phyloP scores from a whole-genome alignment of 2,329 filamentous ascomycete genomes.

The Calonectria naviculata region DNA sequence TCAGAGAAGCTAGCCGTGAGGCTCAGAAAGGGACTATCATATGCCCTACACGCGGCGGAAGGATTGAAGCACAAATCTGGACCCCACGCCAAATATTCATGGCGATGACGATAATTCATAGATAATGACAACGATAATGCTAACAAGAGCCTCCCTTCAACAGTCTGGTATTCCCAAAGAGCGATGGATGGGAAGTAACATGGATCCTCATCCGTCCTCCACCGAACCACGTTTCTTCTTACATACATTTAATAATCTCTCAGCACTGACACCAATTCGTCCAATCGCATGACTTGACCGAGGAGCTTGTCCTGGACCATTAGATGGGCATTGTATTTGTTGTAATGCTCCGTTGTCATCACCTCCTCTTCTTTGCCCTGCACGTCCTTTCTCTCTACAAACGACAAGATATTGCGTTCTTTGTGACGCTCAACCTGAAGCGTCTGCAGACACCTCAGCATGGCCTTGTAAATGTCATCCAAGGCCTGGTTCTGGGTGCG shows the following conservation, averaged over 20 bases:
- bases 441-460: constrained; percentile 86
- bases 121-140: neutral
- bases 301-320: constrained; percentile 79
- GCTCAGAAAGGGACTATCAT: neutral
- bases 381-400: constrained; percentile 88
- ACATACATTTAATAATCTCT: constrained; percentile 73
- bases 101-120: neutral
- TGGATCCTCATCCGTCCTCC: neutral
- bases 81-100: neutral
- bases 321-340: constrained; percentile 67
- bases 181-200: neutral
- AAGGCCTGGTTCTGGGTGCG: constrained; percentile 77
- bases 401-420: constrained; percentile 78
- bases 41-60: too few relatives aligned
- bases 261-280: constrained; percentile 86
- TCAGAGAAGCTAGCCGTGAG: neutral
- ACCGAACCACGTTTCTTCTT: neutral
- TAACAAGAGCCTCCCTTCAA: neutral
- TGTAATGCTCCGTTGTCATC: constrained; percentile 79
- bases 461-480: constrained; percentile 88
- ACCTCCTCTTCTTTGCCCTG: constrained; percentile 85
- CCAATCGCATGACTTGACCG: constrained; percentile 82
- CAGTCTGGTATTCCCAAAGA: neutral
- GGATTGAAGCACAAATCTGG: neutral
- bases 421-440: constrained; percentile 80